Evolutionary conservation across 495 filamentous ascomycete genomes (phyloP).

Genomic region (Hyaloscypha hepaticicola): DNA sequence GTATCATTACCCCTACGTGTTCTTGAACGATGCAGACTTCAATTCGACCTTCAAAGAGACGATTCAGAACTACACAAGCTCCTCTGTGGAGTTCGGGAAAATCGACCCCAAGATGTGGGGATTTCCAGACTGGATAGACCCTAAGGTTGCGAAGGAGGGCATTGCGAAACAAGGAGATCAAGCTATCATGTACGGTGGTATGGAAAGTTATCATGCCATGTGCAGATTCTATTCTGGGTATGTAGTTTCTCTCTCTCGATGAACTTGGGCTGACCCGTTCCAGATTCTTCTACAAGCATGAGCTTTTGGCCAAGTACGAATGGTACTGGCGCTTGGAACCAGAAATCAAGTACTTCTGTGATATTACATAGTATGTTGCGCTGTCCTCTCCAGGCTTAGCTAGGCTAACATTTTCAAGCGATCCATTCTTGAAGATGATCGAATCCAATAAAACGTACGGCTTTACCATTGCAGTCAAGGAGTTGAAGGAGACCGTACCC

Average conservation of each 20-base stretch:
- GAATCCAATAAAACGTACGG: constrained; percentile 95
- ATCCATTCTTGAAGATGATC: constrained; percentile 94
- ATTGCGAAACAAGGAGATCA: constrained; percentile 94
- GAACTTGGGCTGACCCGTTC: constrained; percentile 7
- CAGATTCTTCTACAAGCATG: constrained; percentile 97
- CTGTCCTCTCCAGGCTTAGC: not conserved
- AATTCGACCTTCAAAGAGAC: constrained; percentile 87
- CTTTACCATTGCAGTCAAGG: constrained; percentile 98
- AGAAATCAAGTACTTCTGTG: constrained; percentile 99
- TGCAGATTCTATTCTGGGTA: constrained; percentile 98
- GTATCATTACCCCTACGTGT: constrained; percentile 99
- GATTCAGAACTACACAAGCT: constrained; percentile 85
- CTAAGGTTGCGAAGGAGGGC: constrained; percentile 90
- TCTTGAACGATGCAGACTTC: constrained; percentile 97
- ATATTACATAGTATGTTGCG: constrained; percentile 90
- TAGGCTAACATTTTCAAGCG: constrained; percentile 50
- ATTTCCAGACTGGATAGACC: constrained; percentile 94
- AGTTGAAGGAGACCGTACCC: constrained; percentile 95
- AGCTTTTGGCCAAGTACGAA: constrained; percentile 92
- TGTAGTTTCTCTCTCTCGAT: constrained; percentile 15
- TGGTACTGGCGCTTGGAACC: constrained; percentile 99
- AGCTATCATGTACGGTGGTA: constrained; percentile 99
- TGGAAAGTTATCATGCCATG: constrained; percentile 99
- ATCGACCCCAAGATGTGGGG: constrained; percentile 93
- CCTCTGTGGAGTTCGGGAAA: constrained; percentile 87